Evolutionary conservation across 2,329 filamentous ascomycete genomes (phyloP), one percentile per base, ranked within the genome.

Genomic region (Apiospora pterosperma): DNA sequence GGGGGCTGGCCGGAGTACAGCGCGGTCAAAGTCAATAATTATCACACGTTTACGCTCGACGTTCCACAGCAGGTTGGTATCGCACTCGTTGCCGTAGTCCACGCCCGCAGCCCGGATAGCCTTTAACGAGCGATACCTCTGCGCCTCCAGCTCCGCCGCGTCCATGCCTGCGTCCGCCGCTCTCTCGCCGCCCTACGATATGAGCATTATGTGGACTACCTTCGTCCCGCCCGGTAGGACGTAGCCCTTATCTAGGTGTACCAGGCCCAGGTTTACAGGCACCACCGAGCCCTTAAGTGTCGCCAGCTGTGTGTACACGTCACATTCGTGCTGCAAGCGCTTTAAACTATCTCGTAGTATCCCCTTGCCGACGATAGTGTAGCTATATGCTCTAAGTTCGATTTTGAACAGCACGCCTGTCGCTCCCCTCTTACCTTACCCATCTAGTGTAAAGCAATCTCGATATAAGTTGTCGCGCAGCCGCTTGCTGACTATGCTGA

Each of bases 131-230:
- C 64, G 66, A 59, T 48, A 41, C 39, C 31, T 58, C 63, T 66
- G 62, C 67, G 59, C 25, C 48, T 59, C 38, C 63, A 63, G 55
- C 36, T 63, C 61, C 19, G 36, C 31, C n/a, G 63, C 10, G 38
- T 38, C 39, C 16, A 36, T 25, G 28, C 44, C n/a, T 55, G 36
- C 58, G 59, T 63, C 39, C 61, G n/a, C 36, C 36, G 36, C 28
- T 60, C 34, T 61, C 59, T 69, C 66, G 28, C 71, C 69, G 7
- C 28, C 68, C 70, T 69, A 72, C 34, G 68, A 69, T 69, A 73
- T 70, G n/a, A 73, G 65, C 69, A 73, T 66, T 66, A 55, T 55
- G 48, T 55, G 48, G 14, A 55, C 48, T 23, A 10, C 48, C 23
- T 11, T 55, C 48, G 2, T 62, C n/a, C 62, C 65, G 31, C 66